Evolutionary conservation across 1,284 basidiomycete genomes (phyloP), one percentile per base, ranked within the genome.

Genomic region (Psilocybe mexicana): DNA sequence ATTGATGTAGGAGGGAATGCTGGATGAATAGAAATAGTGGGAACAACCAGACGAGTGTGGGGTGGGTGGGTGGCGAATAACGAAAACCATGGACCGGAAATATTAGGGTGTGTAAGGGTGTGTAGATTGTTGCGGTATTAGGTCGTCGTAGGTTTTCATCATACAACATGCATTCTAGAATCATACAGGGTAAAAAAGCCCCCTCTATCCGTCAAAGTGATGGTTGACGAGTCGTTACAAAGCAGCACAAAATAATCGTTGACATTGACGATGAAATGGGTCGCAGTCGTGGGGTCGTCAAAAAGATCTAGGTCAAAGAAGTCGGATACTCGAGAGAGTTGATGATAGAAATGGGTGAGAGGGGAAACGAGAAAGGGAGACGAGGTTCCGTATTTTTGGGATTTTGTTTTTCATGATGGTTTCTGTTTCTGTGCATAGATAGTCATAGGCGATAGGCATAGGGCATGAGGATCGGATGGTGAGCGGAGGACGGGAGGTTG

Each of bases 281-380:
- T 55, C 47, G 36, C 25, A 26, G 53, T 47, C 54, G 58, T 59
- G 51, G 56, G 54, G 59, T 61, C 61, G 66, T 71, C 30, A 53
- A 63, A 58, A 62, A 59, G 69, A 66, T 70, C 68, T 68, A 72
- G 72, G 71, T 70, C 72, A 61, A 18, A 53, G 45, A 28, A 45
- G 48, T 52, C 44, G 30, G 56, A 36, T 62, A 61, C 61, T 70
- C 68, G 67, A 69, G 71, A 67, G 71, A 67, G 66, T 67, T 61
- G 61, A 61, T 63, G 59, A 61, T 44, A 43, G 57, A 52, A 62
- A 53, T 57, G 43, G 8, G 52, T 24, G 55, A 48, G 25, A 61
- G 43, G 62, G 45, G 62, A 57, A 55, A 48, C 10, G 38, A 40
- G 38, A 40, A 40, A 46, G 24, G 46, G 56, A 11, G 47, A 33